A percentile compares a stretch with the other conserved stretches of the same genome.
Evolutionary conservation across 179 eudicot genomes (phyloP).

Genomic region (Silene coronaria): DNA sequence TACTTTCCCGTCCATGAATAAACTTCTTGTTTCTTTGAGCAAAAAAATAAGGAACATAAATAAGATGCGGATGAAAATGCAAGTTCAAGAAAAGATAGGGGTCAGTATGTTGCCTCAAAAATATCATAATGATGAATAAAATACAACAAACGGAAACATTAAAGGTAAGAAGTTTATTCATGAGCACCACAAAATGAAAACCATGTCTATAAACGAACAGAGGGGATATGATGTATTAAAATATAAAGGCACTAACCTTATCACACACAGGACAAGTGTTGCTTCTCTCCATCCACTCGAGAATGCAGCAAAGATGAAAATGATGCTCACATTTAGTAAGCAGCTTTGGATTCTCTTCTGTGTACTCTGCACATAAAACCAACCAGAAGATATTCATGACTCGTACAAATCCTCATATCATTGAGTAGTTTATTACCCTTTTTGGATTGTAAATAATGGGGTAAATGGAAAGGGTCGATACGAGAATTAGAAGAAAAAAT

Average conservation of each 20-base stretch:
- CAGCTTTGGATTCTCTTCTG: constrained; percentile 71
- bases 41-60: too few species aligned
- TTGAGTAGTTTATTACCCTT: not conserved
- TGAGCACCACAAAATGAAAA: not conserved
- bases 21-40: not conserved
- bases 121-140: too few species aligned
- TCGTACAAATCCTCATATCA: not conserved
- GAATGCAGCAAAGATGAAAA: constrained; percentile 80
- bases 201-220: not conserved
- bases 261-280: constrained; percentile 74
- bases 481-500: too few species aligned
- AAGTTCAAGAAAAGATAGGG: too few species aligned
- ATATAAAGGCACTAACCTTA: constrained; percentile 38
- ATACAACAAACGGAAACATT: too few species aligned
- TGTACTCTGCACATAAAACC: constrained; percentile 52
- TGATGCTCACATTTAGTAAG: constrained; percentile 72
- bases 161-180: too few species aligned
- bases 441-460: too few species aligned
- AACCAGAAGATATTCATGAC: not conserved
- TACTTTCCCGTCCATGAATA: not conserved
- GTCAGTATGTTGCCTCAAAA: too few species aligned
- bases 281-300: constrained; percentile 91
- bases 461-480: too few species aligned
- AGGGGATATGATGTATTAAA: too few species aligned
- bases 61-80: too few species aligned